Evolutionary conservation across 176 grass and related monocot genomes (phyloP).

Genomic region (Pontederia paniculata): DNA sequence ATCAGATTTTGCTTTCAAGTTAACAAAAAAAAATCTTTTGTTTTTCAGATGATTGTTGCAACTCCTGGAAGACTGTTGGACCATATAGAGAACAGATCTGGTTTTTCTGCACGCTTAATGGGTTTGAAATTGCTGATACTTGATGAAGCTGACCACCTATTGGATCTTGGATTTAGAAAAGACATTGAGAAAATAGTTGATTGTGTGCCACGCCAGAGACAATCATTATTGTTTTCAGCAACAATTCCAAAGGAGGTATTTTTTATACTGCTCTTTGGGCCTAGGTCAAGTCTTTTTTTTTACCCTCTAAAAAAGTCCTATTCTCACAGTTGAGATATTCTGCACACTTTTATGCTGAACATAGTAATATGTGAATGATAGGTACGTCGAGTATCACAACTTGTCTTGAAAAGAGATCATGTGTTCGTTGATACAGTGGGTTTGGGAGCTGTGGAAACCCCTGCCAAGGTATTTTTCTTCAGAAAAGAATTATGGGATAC

Average conservation of each 20-base stretch:
- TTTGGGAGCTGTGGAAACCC: slow-evolving; percentile 63
- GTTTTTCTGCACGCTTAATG: slow-evolving; percentile 89
- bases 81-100: slow-evolving; percentile 91
- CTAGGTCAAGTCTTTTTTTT: slow-evolving; percentile 7
- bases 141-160: slow-evolving; percentile 97
- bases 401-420: slow-evolving; percentile 87
- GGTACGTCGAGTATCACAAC: slow-evolving; percentile 83
- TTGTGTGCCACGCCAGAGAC: slow-evolving; percentile 82
- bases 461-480: slow-evolving; percentile 47
- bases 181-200: slow-evolving; percentile 96
- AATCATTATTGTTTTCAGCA: slow-evolving; percentile 78
- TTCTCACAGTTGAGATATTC: not conserved
- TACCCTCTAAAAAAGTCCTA: not conserved
- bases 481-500: not conserved
- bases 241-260: slow-evolving; percentile 92
- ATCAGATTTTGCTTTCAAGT: not conserved
- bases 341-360: slow-evolving; percentile 11
- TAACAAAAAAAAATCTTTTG: not conserved
- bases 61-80: slow-evolving; percentile 84
- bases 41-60: slow-evolving; percentile 76
- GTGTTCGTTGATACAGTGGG: slow-evolving; percentile 83
- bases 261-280: not conserved
- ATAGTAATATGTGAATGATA: slow-evolving; percentile 25
- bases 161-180: slow-evolving; percentile 85
- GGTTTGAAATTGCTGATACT: slow-evolving; percentile 88